Evolutionary conservation across 352 stramenopile species (phyloP).

Genomic region (Pythium insidiosum): DNA sequence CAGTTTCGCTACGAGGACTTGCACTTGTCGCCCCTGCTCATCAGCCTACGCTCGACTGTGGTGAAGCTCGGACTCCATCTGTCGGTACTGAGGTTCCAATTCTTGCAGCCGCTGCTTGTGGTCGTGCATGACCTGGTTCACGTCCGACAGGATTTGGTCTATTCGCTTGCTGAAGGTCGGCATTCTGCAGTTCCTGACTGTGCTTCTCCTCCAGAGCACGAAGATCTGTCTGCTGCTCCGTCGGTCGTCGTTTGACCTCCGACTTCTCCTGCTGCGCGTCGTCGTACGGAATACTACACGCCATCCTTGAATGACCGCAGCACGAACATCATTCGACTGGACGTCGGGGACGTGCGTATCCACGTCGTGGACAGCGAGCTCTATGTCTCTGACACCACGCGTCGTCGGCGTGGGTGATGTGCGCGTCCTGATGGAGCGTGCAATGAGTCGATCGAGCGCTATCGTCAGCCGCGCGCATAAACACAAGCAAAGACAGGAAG

Average conservation of each 20-base stretch:
- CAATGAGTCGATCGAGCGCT: too few species aligned
- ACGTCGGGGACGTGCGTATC: not conserved
- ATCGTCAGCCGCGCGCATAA: too few species aligned
- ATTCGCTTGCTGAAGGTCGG: constrained; percentile 34
- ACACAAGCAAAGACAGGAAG: too few species aligned
- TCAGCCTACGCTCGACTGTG: too few species aligned
- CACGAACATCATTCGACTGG: constrained; percentile 55
- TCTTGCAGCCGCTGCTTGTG: constrained; percentile 33
- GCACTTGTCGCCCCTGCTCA: too few species aligned
- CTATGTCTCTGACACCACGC: too few species aligned
- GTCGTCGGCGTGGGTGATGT: too few species aligned
- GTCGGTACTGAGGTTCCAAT: too few species aligned
- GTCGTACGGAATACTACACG: constrained; percentile 82
- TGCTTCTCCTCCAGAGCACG: constrained; percentile 46
- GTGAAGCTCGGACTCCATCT: too few species aligned
- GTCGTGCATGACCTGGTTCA: constrained; percentile 36
- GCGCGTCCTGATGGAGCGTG: too few species aligned
- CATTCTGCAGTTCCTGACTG: constrained; percentile 23
- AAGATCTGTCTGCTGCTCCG: constrained; percentile 29
- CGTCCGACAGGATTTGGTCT: constrained; percentile 35
- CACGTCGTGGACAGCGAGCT: not conserved
- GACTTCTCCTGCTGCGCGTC: constrained; percentile 68
- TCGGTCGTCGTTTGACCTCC: constrained; percentile 29
- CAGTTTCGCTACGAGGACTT: too few species aligned
- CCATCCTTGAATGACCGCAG: constrained; percentile 70